These are phyloP conservation scores for Pseudogymnoascus sp. DNA, from an alignment of 2,329 filamentous ascomycete species.

Conservation along the genomic window DNA sequence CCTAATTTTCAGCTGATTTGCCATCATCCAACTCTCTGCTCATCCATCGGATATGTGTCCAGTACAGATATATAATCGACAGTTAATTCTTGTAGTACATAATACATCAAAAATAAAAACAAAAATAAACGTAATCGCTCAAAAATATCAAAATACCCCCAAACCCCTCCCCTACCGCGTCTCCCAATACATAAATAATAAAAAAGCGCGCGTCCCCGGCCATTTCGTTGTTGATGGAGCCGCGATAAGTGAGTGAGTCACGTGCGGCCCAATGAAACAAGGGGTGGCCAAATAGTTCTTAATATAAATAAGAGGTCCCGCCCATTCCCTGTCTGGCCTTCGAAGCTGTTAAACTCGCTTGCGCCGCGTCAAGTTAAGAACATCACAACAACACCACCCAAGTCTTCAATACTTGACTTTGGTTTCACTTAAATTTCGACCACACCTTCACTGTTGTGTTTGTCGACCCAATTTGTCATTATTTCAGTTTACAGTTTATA, in stretches of 20 bases:
- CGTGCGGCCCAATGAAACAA: conserved; percentile 1
- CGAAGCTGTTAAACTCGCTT: background rate
- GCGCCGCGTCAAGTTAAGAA: conserved; percentile 3
- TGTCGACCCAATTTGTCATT: background rate
- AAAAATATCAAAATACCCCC: background rate
- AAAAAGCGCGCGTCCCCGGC: background rate
- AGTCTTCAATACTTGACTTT: conserved; percentile 10
- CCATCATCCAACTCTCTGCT: background rate
- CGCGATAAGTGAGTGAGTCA: background rate
- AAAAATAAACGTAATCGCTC: too few relatives aligned
- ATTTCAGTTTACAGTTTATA: background rate
- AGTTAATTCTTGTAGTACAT: background rate
- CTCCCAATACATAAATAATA: background rate
- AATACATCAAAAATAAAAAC: background rate
- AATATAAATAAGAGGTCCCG: conserved; percentile 7
- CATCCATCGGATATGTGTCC: background rate
- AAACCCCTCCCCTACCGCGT: background rate
- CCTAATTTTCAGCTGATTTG: conserved; percentile 1
- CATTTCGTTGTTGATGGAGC: background rate
- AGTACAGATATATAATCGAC: background rate
- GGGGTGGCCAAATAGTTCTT: conserved; percentile 5
- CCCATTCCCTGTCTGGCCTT: conserved; percentile 2
- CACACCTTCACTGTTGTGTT: conserved; percentile 1
- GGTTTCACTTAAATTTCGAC: background rate
- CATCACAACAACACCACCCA: conserved; percentile 5